Percentiles rank a stretch among this genome's conserved stretches.
Evolutionary conservation across 2,329 filamentous ascomycete species (phyloP).

Genomic region (Epichloe baconii): DNA sequence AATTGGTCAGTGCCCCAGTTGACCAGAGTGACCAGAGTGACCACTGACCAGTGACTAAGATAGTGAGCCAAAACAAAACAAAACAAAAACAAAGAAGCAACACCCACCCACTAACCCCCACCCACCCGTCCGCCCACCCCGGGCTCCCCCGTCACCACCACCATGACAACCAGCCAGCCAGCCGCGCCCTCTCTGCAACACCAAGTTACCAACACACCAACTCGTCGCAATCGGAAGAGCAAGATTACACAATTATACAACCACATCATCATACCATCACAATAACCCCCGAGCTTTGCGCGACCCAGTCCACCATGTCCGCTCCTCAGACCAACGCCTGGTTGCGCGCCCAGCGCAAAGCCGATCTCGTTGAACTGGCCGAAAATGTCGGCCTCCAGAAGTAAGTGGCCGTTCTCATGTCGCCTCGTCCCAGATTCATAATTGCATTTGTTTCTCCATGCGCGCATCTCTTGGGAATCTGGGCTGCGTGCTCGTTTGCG

Average conservation of each 20-base stretch:
- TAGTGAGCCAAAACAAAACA: conserved; percentile 1
- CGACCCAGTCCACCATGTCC: conserved; percentile 11
- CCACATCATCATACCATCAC: neutral
- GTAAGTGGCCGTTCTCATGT: conserved; percentile 37
- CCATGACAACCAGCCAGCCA: conserved; percentile 4
- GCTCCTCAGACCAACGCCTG: conserved; percentile 44
- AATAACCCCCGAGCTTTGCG: neutral
- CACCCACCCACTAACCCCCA: too few species aligned
- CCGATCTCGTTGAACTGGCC: conserved; percentile 62
- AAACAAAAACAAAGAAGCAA: conserved; percentile 6
- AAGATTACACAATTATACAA: too few species aligned
- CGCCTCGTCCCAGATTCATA: conserved; percentile 3
- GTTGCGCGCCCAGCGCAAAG: conserved; percentile 72
- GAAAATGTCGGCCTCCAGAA: conserved; percentile 56
- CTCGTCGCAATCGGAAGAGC: neutral
- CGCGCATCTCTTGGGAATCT: neutral
- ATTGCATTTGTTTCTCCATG: neutral
- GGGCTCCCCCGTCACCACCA: conserved; percentile 3
- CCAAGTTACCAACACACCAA: neutral
- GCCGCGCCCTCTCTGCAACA: neutral
- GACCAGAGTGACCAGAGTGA: too few species aligned
- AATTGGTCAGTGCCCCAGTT: too few species aligned
- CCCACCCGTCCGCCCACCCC: too few species aligned
- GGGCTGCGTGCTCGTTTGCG: too few species aligned
- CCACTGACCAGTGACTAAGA: too few species aligned